A percentile compares a stretch with the other conserved stretches of the same genome.
Evolutionary conservation across 805 yeast genomes (phyloP).

Genomic region (Millerago galiae): DNA sequence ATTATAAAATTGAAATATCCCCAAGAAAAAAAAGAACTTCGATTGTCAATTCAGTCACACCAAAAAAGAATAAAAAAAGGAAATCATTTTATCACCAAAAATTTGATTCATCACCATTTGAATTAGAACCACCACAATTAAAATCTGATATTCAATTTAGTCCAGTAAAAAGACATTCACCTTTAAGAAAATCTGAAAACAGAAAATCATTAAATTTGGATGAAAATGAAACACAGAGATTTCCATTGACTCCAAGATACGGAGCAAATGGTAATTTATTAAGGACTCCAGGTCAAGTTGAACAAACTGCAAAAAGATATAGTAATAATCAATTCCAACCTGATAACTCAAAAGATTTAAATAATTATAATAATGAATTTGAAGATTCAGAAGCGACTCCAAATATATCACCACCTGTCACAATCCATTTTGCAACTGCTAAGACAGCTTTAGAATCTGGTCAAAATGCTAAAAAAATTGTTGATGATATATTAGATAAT

Average conservation of each 20-base stretch:
- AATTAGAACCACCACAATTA: slow-evolving; percentile 22
- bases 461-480: slow-evolving; percentile 21
- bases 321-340: slow-evolving; percentile 8
- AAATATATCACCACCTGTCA: slow-evolving; percentile 21
- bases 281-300: slow-evolving; percentile 22
- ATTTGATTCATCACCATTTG: slow-evolving; percentile 25
- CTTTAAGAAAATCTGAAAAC: slow-evolving; percentile 8
- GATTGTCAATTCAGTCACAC: slow-evolving; percentile 19
- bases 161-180: slow-evolving; percentile 14
- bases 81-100: slow-evolving; percentile 21
- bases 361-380: slow-evolving; percentile 4
- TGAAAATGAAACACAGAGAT: slow-evolving; percentile 27
- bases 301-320: slow-evolving; percentile 13
- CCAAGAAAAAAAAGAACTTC: slow-evolving; percentile 18
- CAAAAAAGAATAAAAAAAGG: slow-evolving; percentile 19
- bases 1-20: slow-evolving; percentile 20
- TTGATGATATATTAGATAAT: slow-evolving; percentile 18
- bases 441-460: slow-evolving; percentile 4
- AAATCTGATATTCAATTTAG: slow-evolving; percentile 22
- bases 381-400: slow-evolving; percentile 23
- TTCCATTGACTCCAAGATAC: slow-evolving; percentile 43
- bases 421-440: slow-evolving; percentile 18
- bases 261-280: slow-evolving; percentile 32
- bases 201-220: neutral
- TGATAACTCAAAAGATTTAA: slow-evolving; percentile 1